These are phyloP conservation scores for Boletellus dicymbophilus DNA, from an alignment of 1,284 basidiomycete genomes.

Conservation along the genomic window DNA sequence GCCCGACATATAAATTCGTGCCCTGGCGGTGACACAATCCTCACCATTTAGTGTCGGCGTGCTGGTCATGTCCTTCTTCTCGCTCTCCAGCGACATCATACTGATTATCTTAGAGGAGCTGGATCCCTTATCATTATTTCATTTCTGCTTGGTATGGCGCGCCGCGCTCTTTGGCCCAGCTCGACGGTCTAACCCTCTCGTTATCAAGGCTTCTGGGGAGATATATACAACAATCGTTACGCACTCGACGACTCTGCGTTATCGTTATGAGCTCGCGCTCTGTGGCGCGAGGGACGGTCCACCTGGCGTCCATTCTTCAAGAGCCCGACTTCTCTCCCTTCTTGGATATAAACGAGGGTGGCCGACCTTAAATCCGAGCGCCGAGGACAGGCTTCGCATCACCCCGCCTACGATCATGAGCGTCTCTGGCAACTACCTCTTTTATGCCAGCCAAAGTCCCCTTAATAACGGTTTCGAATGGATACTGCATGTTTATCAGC, in stretches of 20 bases:
- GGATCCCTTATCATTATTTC: conserved; percentile 52
- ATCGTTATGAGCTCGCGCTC: conserved; percentile 54
- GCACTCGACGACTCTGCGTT: conserved; percentile 50
- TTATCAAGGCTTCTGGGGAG: conserved; percentile 46
- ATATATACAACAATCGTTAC: conserved; percentile 43
- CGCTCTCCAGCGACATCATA: conserved; percentile 54
- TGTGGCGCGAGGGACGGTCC: conserved; percentile 57
- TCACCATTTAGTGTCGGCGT: conserved; percentile 30
- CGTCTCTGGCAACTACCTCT: conserved; percentile 52
- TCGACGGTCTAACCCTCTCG: conserved; percentile 2
- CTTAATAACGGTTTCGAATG: conserved; percentile 35
- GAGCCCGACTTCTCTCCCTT: conserved; percentile 49
- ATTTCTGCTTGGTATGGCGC: conserved; percentile 47
- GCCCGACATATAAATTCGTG: conserved; percentile 34
- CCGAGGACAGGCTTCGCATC: conserved; percentile 48
- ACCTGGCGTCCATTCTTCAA: conserved; percentile 37
- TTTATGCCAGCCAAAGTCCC: conserved; percentile 48
- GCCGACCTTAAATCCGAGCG: conserved; percentile 50
- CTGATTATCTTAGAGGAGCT: conserved; percentile 53
- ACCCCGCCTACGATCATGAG: conserved; percentile 44
- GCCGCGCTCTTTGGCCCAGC: background rate
- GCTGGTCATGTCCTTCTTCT: conserved; percentile 44
- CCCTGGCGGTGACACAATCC: conserved; percentile 4
- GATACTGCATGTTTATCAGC: conserved; percentile 51
- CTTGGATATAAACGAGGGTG: conserved; percentile 52